Evolutionary conservation across 495 filamentous ascomycete genomes (phyloP).

Genomic region (Peziza echinospora): DNA sequence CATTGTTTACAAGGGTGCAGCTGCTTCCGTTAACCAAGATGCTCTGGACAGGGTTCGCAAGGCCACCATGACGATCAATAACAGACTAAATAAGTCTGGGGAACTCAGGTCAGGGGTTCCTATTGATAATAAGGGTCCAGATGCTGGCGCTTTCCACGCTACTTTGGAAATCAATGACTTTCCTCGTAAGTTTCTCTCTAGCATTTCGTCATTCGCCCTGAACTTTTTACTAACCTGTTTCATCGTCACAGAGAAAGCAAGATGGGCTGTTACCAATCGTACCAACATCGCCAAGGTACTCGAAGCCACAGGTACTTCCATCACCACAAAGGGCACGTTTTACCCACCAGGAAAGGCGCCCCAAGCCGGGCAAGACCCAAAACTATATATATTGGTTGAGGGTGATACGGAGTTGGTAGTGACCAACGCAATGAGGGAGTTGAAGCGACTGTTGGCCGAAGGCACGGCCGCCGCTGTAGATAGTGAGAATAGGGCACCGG

Average conservation of each 20-base stretch:
- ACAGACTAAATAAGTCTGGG: conserved; percentile 63
- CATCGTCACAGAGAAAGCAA: conserved; percentile 52
- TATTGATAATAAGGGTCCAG: conserved; percentile 95
- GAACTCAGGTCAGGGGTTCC: conserved; percentile 78
- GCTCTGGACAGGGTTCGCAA: conserved; percentile 64
- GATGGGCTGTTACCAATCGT: conserved; percentile 96
- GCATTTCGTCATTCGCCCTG: not conserved
- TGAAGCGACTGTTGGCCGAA: conserved; percentile 72
- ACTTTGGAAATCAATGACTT: conserved; percentile 99
- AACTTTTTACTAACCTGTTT: conserved; percentile 11
- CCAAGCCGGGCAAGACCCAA: conserved; percentile 49
- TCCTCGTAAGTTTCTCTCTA: conserved; percentile 40
- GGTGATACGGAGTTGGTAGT: conserved; percentile 90
- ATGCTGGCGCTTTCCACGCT: conserved; percentile 91
- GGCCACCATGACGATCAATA: conserved; percentile 69
- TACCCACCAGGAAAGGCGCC: conserved; percentile 67
- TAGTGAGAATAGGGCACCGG: conserved; percentile 55
- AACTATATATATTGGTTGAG: conserved; percentile 92
- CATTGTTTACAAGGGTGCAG: conserved; percentile 44
- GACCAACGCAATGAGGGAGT: conserved; percentile 72
- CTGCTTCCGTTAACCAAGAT: conserved; percentile 34
- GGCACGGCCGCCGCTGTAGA: conserved; percentile 82
- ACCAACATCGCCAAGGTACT: conserved; percentile 98
- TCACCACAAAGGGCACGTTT: conserved; percentile 90
- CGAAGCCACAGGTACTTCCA: conserved; percentile 81